Base-by-base conservation (phyloP, 805 yeast species). In the Wickerhamiella vanderwaltii region DNA sequence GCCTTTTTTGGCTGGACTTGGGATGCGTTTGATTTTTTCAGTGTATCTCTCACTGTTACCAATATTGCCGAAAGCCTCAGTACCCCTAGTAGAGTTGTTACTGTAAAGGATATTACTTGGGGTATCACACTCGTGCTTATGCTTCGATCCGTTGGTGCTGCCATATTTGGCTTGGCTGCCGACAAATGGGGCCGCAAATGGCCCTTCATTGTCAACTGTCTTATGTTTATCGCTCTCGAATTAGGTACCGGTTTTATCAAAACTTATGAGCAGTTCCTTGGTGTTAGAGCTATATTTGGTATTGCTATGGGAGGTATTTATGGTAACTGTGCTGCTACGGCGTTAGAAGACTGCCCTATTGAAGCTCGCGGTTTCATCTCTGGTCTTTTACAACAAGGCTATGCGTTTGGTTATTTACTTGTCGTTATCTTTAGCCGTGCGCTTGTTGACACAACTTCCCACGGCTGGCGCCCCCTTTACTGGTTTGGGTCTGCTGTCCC, bases 321-420 rank as follows among this genome's bases (percentile, higher is more conserved):
- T 53, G 83, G 82, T 28, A 70, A 73, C 44, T 71, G 77, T 26
- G 70, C 78, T 19, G 79, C 80, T 7, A 73, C 77, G 5, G 76
- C 85, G 6, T 64, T 79, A 24, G 82, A 77, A 49, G 80, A 77
- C 51, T 67, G 75, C 38, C 84, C 84, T 1, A 56, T 56, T 2
- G 63, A 59, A 22, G 73, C 83, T 11, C 67, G 80, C 51, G 79
- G 81, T 29, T 59, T 76, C 34, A 55, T 79, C 20, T 71, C 78
- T 13, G 86, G 86, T 37, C 58, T 81, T 31, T 72, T 84, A 55
- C 94, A 83, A 60, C 80, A 82, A 57, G 94, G 94, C 46, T 84
- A 79, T 49, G 78, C 80, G 9, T 65, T 78, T 48, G 87, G 86
- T 11, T 77, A 75, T 52, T 66, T 79, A 41, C 62, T 77, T 19